phyloP scores from a whole-genome alignment of 2,329 filamentous ascomycete genomes.

The Parafenestella ontariensis region DNA sequence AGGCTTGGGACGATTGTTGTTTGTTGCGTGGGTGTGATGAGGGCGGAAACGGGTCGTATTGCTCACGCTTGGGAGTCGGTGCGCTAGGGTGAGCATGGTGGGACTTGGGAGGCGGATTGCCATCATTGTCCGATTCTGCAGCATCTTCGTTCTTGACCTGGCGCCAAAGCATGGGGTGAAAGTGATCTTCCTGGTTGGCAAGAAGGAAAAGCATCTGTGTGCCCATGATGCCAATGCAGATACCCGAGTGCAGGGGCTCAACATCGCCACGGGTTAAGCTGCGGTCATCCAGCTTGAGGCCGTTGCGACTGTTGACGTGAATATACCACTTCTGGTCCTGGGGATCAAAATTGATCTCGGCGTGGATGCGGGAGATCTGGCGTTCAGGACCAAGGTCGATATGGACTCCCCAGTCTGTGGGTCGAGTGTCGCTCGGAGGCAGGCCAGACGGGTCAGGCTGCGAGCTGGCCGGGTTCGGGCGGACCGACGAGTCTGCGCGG shows the following conservation, averaged over 20 bases:
- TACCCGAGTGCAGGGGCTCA: slow-evolving; percentile 77
- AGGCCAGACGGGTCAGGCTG: slow-evolving; percentile 33
- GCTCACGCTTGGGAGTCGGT: slow-evolving; percentile 46
- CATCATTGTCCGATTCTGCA: slow-evolving; percentile 50
- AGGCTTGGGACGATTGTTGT: slow-evolving; percentile 39
- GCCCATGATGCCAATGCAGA: slow-evolving; percentile 88
- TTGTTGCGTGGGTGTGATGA: slow-evolving; percentile 44
- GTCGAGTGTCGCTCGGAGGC: slow-evolving; percentile 29
- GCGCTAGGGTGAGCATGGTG: slow-evolving; percentile 43
- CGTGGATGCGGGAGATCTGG: slow-evolving; percentile 59
- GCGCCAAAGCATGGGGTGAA: slow-evolving; percentile 72
- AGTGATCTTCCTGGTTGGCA: slow-evolving; percentile 74
- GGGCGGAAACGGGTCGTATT: slow-evolving; percentile 48
- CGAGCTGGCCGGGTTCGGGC: slow-evolving; percentile 39
- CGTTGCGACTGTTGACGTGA: slow-evolving; percentile 88
- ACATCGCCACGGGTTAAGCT: slow-evolving; percentile 71
- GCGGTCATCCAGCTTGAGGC: slow-evolving; percentile 80
- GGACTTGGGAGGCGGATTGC: slow-evolving; percentile 39
- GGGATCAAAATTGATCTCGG: slow-evolving; percentile 57
- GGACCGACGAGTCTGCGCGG: slow-evolving; percentile 53
- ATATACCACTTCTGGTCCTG: slow-evolving; percentile 75
- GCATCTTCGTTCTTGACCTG: slow-evolving; percentile 58
- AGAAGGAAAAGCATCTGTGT: slow-evolving; percentile 99
- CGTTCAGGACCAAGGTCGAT: slow-evolving; percentile 75
- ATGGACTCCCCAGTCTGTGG: slow-evolving; percentile 64